Base-by-base conservation (phyloP, 257 asterid genomes). In the Nicotiana benthamiana region DNA sequence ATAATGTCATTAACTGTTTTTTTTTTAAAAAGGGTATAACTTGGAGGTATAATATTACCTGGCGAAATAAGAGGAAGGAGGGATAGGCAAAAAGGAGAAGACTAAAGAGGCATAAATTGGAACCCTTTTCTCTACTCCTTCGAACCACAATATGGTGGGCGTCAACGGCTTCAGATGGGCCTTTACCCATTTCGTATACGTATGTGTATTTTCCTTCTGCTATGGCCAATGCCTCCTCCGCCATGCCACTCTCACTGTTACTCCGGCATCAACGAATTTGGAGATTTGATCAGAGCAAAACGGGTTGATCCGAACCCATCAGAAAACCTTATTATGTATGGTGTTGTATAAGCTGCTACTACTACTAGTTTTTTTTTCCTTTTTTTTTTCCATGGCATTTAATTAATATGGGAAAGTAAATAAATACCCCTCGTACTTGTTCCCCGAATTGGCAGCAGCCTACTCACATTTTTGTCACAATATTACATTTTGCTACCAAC, bases 161-260 rank as follows among this genome's bases (percentile, higher is more conserved):
- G 59, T 91, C 95, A 20, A 93, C 88, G 87, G 92, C 89, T 81
- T 89, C 91, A 24, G 89, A 88, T 2, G 89, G 83, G 70, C 89
- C 89, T 65, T 85, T 88, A 52, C 84, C 86, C 52, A 74, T 83
- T 77, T 91, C 93, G 34, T 87, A 92, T 70, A 87, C 53, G 75
- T 96, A 94, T 68, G 75, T 85, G 83, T 86, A 90, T 83, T 88
- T 85, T 53, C 89, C 96, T 64, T 82, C 81, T 22, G 77, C 77
- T 77, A 89, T 70, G 43, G 75, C 78, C 53, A 85, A 63, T 15
- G 83, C 67, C 66, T 82, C 88, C 84, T 83, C 88, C 85, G 26
- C 74, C 83, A 88, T 84, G 75, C 81, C 83, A 84, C 76, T 68
- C 32, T 32, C 82, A 84, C 76, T 67, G 10, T 30, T 8, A 65